Conservation (phyloP, 176 grass and related monocot genomes). For the Elymus sibiricus region DNA sequence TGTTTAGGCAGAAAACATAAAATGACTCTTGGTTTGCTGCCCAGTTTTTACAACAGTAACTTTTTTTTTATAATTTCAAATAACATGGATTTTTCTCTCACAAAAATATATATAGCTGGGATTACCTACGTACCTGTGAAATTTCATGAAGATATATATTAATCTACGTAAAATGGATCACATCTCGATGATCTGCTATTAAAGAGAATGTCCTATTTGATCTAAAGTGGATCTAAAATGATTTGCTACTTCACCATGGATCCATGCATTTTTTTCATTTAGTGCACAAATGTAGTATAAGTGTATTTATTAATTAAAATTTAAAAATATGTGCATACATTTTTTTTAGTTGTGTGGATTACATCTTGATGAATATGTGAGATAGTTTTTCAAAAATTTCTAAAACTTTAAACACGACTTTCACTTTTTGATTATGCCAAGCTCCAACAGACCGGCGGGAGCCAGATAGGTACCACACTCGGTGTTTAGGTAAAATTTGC, state of each 20-base stretch:
- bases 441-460: background rate
- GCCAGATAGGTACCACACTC: background rate
- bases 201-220: too few relatives aligned
- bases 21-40: background rate
- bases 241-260: too few relatives aligned
- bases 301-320: background rate
- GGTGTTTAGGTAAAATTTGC: background rate
- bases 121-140: background rate
- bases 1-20: background rate
- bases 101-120: background rate
- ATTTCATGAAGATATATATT: background rate
- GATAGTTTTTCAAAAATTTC: background rate
- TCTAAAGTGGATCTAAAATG: too few relatives aligned
- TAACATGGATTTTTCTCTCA: background rate
- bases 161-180: background rate
- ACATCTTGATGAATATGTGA: background rate
- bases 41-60: background rate
- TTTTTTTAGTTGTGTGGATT: background rate
- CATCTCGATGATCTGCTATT: too few relatives aligned
- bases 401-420: background rate
- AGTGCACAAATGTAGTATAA: background rate
- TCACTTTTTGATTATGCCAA: background rate
- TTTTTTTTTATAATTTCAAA: background rate
- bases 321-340: background rate
- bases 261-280: background rate